Evolutionary conservation across 768 basidiomycete genomes (phyloP).

Genomic region (Cyclocybe aegerita): DNA sequence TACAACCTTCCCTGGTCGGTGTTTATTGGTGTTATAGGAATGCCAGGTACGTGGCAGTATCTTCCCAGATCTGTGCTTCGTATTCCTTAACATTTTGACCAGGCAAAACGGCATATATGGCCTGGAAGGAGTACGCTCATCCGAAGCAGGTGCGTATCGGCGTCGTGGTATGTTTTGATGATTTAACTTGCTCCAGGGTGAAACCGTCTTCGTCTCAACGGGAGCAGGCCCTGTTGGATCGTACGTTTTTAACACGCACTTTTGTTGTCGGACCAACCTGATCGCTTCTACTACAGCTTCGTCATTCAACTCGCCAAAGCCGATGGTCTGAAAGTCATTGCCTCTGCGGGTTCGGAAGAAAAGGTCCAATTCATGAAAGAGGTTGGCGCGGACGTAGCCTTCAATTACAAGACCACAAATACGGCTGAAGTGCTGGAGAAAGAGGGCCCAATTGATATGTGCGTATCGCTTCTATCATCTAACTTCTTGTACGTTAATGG

Average conservation of each 20-base stretch:
- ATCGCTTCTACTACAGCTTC: constrained; percentile 24
- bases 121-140: constrained; percentile 39
- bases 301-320: constrained; percentile 52
- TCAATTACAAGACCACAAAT: constrained; percentile 69
- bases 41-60: constrained; percentile 42
- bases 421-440: constrained; percentile 50
- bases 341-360: constrained; percentile 70
- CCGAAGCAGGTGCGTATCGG: constrained; percentile 31
- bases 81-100: background rate
- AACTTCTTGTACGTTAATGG: background rate
- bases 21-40: constrained; percentile 48
- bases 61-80: no score
- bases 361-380: constrained; percentile 63
- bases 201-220: constrained; percentile 39
- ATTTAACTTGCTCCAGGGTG: constrained; percentile 26
- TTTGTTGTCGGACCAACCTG: background rate
- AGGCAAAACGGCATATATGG: constrained; percentile 40
- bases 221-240: constrained; percentile 60
- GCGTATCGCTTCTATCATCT: constrained; percentile 9
- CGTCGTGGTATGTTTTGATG: background rate
- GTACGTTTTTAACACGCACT: constrained; percentile 31
- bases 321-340: constrained; percentile 65
- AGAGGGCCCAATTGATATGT: constrained; percentile 54
- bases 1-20: constrained; percentile 45
- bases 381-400: constrained; percentile 67